These are phyloP conservation scores for Hevea brasiliensis DNA, from an alignment of 345 rosid genomes.

Conservation along the genomic window DNA sequence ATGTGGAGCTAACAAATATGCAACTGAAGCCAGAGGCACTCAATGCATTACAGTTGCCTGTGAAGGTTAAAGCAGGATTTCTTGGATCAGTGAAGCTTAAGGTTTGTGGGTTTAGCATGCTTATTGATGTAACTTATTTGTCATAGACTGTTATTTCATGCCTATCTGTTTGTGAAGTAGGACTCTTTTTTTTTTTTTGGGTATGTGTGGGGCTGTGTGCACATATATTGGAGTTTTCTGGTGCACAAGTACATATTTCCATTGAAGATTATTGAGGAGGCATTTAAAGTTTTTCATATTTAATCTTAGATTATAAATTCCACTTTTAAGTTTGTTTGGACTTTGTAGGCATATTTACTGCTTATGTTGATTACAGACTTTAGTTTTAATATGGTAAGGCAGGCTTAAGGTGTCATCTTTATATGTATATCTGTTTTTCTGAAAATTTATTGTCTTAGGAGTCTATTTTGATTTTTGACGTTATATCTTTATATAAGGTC, in stretches of 20 bases:
- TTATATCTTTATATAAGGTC: no score
- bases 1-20: conserved; percentile 95
- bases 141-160: background rate
- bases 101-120: conserved; percentile 46
- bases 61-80: conserved; percentile 96
- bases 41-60: conserved; percentile 91
- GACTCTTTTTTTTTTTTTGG: background rate
- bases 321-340: background rate
- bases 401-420: background rate
- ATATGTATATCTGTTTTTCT: background rate
- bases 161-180: background rate
- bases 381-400: background rate
- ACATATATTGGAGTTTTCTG: background rate
- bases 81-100: conserved; percentile 97
- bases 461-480: no score
- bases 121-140: background rate
- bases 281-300: background rate
- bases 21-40: conserved; percentile 98
- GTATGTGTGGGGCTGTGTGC: background rate
- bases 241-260: background rate
- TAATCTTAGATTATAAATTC: background rate
- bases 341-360: background rate
- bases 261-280: background rate
- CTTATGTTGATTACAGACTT: background rate
- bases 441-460: no score